Evolutionary conservation across 1,284 basidiomycete genomes (phyloP).

Genomic region (Ganoderma boninense): DNA sequence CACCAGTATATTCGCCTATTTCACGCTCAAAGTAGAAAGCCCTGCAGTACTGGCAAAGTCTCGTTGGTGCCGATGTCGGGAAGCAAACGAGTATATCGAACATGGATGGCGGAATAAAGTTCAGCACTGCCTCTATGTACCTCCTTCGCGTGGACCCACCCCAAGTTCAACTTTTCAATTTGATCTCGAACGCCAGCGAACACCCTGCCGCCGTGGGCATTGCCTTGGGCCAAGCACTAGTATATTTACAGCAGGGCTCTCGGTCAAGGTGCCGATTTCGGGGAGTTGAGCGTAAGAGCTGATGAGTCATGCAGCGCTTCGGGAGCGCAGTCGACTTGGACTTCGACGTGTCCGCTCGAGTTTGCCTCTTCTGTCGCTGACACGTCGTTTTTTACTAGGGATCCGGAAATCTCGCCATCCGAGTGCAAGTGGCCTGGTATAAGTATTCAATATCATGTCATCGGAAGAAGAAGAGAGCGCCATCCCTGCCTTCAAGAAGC

Average conservation of each 20-base stretch:
- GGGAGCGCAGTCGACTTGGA: background rate
- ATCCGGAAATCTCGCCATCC: background rate
- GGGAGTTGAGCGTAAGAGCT: background rate
- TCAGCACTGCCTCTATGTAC: no score
- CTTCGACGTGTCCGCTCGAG: background rate
- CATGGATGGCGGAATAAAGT: no score
- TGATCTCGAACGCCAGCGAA: no score
- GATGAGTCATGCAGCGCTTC: background rate
- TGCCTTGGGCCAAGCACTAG: no score
- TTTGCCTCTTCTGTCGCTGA: background rate
- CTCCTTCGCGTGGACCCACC: no score
- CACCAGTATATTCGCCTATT: no score
- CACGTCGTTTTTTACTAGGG: background rate
- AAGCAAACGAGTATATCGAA: no score
- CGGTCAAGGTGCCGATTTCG: background rate
- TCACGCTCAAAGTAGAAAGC: no score
- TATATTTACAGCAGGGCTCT: background rate
- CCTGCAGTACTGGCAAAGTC: no score
- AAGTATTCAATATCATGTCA: background rate
- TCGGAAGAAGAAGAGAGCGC: background rate
- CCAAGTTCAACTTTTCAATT: no score
- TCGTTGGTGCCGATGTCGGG: no score
- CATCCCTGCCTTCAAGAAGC: slow-evolving; percentile 55
- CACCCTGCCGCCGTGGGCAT: no score
- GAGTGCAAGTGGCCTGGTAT: background rate